phyloP scores from a whole-genome alignment of 2,329 filamentous ascomycete species.

The Aspergillus sp. region DNA sequence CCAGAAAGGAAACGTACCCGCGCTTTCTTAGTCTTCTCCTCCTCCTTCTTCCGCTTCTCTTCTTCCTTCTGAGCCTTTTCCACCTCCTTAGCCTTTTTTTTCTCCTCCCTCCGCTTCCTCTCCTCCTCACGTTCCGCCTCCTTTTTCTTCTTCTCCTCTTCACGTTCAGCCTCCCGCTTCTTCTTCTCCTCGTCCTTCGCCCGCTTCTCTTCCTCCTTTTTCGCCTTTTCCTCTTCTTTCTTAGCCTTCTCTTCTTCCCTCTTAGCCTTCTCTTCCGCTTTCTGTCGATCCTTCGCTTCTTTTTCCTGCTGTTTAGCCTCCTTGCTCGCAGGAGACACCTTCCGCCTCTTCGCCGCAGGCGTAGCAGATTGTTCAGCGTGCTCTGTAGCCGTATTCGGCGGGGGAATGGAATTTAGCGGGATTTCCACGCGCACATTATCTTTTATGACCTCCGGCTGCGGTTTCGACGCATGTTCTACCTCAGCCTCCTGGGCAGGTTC shows the following conservation, averaged over 20 bases:
- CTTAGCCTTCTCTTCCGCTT: conserved; percentile 25
- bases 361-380: conserved; percentile 1
- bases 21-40: conserved; percentile 44
- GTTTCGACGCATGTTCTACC: background rate
- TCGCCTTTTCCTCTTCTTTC: conserved; percentile 29
- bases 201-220: conserved; percentile 31
- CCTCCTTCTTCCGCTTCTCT: conserved; percentile 42
- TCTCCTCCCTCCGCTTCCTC: conserved; percentile 37
- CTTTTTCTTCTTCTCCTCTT: conserved; percentile 41
- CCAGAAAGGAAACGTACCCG: conserved; percentile 26
- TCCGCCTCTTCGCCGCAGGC: conserved; percentile 24
- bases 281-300: conserved; percentile 31
- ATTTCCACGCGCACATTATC: background rate
- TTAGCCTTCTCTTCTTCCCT: conserved; percentile 28
- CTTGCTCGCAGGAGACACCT: conserved; percentile 24
- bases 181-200: conserved; percentile 44
- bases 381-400: conserved; percentile 1
- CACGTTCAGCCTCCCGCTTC: conserved; percentile 39
- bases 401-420: background rate
- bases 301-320: conserved; percentile 22
- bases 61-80: conserved; percentile 33
- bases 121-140: conserved; percentile 42
- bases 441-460: background rate
- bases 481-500: background rate
- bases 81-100: conserved; percentile 39